Evolutionary conservation across 768 basidiomycete genomes (phyloP).

Genomic region (Boletus eberwhitei): DNA sequence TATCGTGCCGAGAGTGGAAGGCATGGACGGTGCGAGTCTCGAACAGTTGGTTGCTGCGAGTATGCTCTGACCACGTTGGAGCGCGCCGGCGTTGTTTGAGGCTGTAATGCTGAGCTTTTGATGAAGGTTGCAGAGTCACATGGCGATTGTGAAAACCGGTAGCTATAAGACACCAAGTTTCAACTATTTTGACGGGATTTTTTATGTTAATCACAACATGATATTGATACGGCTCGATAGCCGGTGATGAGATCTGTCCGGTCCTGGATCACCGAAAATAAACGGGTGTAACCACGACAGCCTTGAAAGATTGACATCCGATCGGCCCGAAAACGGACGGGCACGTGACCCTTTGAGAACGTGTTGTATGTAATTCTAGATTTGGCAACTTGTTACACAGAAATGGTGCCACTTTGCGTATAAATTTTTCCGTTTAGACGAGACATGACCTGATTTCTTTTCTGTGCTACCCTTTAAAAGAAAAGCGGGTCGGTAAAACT

Average conservation of each 20-base stretch:
- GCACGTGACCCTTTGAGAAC: not conserved
- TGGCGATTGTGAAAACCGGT: too few relatives aligned
- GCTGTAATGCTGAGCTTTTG: too few relatives aligned
- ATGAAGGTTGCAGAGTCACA: too few relatives aligned
- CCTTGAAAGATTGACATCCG: too few relatives aligned
- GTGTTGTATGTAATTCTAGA: not conserved
- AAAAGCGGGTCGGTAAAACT: not conserved
- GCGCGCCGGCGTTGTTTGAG: not conserved
- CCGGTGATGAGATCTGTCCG: too few relatives aligned
- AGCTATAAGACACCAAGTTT: too few relatives aligned
- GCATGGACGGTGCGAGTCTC: slow-evolving; percentile 1
- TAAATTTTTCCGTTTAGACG: not conserved
- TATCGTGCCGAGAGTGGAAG: slow-evolving; percentile 5
- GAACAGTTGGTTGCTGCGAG: slow-evolving; percentile 2
- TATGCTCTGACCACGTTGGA: not conserved
- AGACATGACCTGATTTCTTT: slow-evolving; percentile 24
- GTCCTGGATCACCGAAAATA: too few relatives aligned
- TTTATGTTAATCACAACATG: too few relatives aligned
- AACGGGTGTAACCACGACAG: too few relatives aligned
- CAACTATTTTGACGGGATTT: too few relatives aligned
- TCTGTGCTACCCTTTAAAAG: slow-evolving; percentile 10
- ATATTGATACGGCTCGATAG: too few relatives aligned
- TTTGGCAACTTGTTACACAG: not conserved
- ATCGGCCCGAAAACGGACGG: too few relatives aligned
- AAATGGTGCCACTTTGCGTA: not conserved